phyloP scores from a whole-genome alignment of 805 yeast species.

The Ogataea dorogensis region DNA sequence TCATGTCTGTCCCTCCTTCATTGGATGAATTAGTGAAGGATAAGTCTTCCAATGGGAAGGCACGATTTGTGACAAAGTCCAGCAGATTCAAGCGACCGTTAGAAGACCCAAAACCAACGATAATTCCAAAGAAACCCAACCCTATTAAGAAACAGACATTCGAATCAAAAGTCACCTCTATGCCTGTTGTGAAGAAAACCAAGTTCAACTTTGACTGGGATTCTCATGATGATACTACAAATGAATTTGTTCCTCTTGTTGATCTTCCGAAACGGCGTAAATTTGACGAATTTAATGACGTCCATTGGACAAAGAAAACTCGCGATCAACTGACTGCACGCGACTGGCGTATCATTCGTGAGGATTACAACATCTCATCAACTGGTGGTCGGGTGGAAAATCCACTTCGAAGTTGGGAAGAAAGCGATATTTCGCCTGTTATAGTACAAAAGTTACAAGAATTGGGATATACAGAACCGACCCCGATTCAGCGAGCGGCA shows the following conservation, averaged over 20 bases:
- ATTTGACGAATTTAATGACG: slow-evolving; percentile 6
- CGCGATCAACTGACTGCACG: slow-evolving; percentile 66
- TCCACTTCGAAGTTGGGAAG: slow-evolving; percentile 78
- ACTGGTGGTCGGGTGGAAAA: slow-evolving; percentile 48
- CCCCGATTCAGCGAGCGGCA: slow-evolving; percentile 89
- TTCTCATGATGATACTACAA: slow-evolving; percentile 61
- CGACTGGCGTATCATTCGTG: slow-evolving; percentile 87
- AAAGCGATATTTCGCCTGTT: slow-evolving; percentile 47
- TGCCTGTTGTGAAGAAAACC: slow-evolving; percentile 7
- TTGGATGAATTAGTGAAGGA: slow-evolving; percentile 14
- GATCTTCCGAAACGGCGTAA: slow-evolving; percentile 22
- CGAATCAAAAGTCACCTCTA: slow-evolving; percentile 1
- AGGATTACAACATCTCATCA: slow-evolving; percentile 66
- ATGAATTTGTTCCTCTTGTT: slow-evolving; percentile 42
- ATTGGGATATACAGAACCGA: slow-evolving; percentile 60
- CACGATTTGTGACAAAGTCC: slow-evolving; percentile 44
- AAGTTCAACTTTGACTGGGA: slow-evolving; percentile 72
- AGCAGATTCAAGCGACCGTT: slow-evolving; percentile 37
- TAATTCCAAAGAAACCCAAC: neutral
- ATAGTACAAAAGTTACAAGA: slow-evolving; percentile 38
- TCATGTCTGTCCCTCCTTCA: slow-evolving; percentile 12
- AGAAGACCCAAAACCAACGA: slow-evolving; percentile 4
- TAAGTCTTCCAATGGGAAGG: slow-evolving; percentile 28
- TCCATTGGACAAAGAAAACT: slow-evolving; percentile 70
- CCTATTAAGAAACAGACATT: neutral